Evolutionary conservation across 73 alveolate species (phyloP).

Genomic region (Paramecium tetraurelia): DNA sequence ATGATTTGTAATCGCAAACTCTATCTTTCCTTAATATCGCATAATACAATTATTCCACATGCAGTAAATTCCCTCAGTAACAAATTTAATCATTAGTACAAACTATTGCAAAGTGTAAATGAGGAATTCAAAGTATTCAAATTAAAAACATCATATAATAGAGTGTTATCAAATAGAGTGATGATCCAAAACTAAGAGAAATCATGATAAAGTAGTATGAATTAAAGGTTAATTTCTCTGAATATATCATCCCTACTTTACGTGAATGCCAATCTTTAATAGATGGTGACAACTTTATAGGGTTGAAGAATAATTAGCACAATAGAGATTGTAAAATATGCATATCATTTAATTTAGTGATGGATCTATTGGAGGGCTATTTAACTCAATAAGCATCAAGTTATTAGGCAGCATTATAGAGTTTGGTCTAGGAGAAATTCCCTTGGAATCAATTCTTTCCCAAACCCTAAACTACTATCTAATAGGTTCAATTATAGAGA

Average conservation of each 20-base stretch:
- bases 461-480: not conserved
- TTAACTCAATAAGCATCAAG: not conserved
- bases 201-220: slow-evolving; percentile 38
- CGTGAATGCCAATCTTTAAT: slow-evolving; percentile 39
- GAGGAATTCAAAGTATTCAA: slow-evolving; percentile 2
- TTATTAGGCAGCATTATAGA: not conserved
- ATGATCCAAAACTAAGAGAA: slow-evolving; percentile 27
- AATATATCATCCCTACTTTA: slow-evolving; percentile 11
- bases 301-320: not conserved
- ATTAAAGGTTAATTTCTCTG: slow-evolving; percentile 26
- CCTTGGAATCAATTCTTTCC: slow-evolving; percentile 36
- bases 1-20: slow-evolving; percentile 16
- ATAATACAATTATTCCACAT: slow-evolving; percentile 29
- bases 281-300: slow-evolving; percentile 49
- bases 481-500: not conserved
- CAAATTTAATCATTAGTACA: not conserved
- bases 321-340: not conserved
- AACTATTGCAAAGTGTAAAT: not conserved
- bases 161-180: not conserved
- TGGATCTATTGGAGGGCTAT: slow-evolving; percentile 18
- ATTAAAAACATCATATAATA: not conserved
- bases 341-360: not conserved
- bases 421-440: not conserved
- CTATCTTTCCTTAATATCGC: not conserved
- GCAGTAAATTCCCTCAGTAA: not conserved